Base-by-base conservation (phyloP, 371 early-diverging fungal genomes). In the Sporodiniella umbellata region DNA sequence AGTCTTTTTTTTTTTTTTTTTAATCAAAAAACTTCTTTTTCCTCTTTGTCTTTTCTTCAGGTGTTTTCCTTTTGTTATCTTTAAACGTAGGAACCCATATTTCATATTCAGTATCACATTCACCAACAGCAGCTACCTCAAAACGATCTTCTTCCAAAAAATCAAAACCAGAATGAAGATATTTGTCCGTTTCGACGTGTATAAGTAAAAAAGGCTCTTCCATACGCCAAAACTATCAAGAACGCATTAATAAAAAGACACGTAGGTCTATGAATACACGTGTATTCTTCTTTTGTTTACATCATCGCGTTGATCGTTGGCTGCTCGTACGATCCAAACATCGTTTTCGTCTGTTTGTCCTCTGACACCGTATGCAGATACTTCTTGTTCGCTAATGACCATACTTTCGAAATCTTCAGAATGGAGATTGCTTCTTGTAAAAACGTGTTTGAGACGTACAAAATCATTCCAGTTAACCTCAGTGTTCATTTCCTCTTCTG, bases 331-430 rank as follows among this genome's bases (percentile, higher is more conserved):
- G 5, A 66, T 45, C 85, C 85, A 85, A 42, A 76, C 52, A 49
- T 85, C 85, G 50, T 84, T 84, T 23, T 78, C 68, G 50, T 85
- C 84, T 15, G 68, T 63, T 3, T 51, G 35, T 19, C 57, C 45
- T 25, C 70, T 68, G 54, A 72, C 62, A 42, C 83, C 85, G 44
- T 67, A 83, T 28, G 72, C 75, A 33, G 79, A 69, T 30, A 80
- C 80, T 63, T 85, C 86, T 62, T 85, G 83, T 58, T 84, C 83
- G 17, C 65, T 66, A 22, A 79, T 66, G 33, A 61, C 60, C 40
- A 80, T 77, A 38, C 80, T 77, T 7, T 35, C 59, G 57, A 71
- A 53, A 25, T 66, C 78, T 51, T 85, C 84, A 26, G 81, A 81
- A 64, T 84, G 86, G 24, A 84, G 52, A 54, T 82, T 73, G 45